Conservation (phyloP, 345 rosid species). For the Balakata baccata region DNA sequence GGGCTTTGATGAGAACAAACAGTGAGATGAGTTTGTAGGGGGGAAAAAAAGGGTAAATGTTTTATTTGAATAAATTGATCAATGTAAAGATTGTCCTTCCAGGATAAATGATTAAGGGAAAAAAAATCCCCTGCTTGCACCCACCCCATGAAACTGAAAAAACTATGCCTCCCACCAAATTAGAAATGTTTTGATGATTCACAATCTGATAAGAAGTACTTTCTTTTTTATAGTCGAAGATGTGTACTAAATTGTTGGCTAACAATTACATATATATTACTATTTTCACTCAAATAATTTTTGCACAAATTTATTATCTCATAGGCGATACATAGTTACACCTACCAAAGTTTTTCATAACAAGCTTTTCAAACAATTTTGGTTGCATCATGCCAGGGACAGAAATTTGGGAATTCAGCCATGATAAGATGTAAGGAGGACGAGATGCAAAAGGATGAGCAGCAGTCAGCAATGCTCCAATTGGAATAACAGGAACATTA, state of each 20-base stretch:
- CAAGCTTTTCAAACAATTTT: slow-evolving; percentile 59
- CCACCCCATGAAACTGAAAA: not conserved
- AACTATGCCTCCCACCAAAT: not conserved
- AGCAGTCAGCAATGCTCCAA: slow-evolving; percentile 55
- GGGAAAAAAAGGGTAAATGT: not conserved
- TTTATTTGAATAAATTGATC: not conserved
- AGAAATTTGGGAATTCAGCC: slow-evolving; percentile 58
- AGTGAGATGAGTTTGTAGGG: not conserved
- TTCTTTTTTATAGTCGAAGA: not conserved
- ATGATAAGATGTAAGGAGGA: slow-evolving; percentile 63
- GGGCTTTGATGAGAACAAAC: not conserved
- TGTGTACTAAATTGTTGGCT: not conserved
- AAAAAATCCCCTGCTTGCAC: not conserved
- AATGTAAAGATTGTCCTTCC: not conserved
- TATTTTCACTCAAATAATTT: not conserved
- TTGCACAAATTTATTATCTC: not conserved
- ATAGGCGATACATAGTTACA: not conserved
- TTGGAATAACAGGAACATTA: slow-evolving; percentile 59
- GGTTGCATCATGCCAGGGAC: slow-evolving; percentile 73
- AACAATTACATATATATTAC: not conserved
- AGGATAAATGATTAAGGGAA: not conserved
- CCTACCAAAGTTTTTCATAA: slow-evolving; percentile 60
- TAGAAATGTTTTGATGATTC: not conserved
- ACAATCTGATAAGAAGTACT: not conserved
- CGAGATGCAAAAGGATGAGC: slow-evolving; percentile 56